A percentile compares a stretch with the other conserved stretches of the same genome.
Conservation (phyloP, 2,329 filamentous ascomycete genomes). For the Calonectria henricotiae region DNA sequence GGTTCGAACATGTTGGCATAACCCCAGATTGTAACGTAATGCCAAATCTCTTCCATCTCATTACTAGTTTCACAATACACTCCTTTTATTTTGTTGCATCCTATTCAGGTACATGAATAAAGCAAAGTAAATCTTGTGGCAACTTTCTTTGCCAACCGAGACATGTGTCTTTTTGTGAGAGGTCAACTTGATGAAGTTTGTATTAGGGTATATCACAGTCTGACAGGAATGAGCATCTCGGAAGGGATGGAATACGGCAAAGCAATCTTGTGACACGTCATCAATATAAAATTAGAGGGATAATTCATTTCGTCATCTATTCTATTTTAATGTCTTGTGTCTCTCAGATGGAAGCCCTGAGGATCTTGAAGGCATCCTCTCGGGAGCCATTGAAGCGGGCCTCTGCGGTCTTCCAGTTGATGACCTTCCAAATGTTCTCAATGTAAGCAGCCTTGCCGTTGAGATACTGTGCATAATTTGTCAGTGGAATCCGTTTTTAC, state of each 20-base stretch:
- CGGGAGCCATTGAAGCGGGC: conserved; percentile 70
- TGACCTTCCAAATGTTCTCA: conserved; percentile 83
- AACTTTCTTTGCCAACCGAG: conserved; percentile 46
- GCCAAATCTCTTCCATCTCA: not conserved
- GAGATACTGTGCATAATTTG: conserved; percentile 73
- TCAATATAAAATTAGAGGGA: not conserved
- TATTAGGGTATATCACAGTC: not conserved
- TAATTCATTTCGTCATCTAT: conserved; percentile 22
- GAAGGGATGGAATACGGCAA: not conserved
- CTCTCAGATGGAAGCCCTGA: conserved; percentile 61
- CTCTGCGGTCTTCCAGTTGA: conserved; percentile 84
- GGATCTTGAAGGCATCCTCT: conserved; percentile 65
- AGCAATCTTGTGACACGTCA: not conserved
- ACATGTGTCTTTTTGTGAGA: conserved; percentile 26
- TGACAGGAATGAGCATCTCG: not conserved
- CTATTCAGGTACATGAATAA: too few relatives aligned
- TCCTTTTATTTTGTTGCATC: not conserved
- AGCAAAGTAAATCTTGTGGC: conserved; percentile 29
- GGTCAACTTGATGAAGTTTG: not conserved
- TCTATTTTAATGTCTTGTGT: conserved; percentile 1
- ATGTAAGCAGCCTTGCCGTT: conserved; percentile 84
- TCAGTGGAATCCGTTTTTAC: conserved; percentile 18
- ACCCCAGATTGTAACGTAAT: not conserved
- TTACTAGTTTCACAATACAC: not conserved
- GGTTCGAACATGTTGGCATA: too few relatives aligned